phyloP scores from a whole-genome alignment of 75 land plant genomes.

The Pinus albicaulis region DNA sequence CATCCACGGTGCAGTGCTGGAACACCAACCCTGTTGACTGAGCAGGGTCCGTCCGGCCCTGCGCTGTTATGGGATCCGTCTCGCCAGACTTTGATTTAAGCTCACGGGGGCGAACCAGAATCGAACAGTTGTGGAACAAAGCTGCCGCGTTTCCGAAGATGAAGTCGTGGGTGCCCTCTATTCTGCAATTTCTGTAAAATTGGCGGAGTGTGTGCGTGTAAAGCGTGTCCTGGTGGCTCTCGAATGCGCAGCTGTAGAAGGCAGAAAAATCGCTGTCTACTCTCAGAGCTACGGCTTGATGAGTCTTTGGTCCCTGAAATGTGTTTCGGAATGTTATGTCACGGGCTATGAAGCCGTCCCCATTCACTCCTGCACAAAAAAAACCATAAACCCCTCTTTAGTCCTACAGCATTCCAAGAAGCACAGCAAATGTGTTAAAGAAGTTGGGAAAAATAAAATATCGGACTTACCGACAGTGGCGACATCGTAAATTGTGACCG shows the following conservation, averaged over 20 bases:
- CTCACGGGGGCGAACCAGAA: conserved; percentile 25
- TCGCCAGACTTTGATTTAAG: conserved; percentile 14
- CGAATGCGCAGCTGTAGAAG: conserved; percentile 25
- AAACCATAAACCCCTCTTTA: too few relatives aligned
- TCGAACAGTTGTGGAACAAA: conserved; percentile 22
- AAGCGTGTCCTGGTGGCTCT: conserved; percentile 47
- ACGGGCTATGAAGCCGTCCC: conserved; percentile 19
- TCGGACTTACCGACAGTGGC: conserved; percentile 50
- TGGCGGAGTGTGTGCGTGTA: conserved; percentile 24
- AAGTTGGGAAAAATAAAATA: neutral
- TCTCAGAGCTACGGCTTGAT: conserved; percentile 33
- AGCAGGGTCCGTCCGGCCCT: conserved; percentile 50
- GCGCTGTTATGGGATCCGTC: conserved; percentile 44
- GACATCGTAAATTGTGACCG: conserved; percentile 45
- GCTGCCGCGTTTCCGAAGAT: conserved; percentile 54
- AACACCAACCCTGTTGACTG: conserved; percentile 44
- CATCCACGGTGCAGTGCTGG: conserved; percentile 31
- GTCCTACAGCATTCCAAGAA: neutral
- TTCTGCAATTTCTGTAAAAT: conserved; percentile 24
- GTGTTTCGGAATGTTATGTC: conserved; percentile 26
- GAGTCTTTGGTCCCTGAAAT: conserved; percentile 22
- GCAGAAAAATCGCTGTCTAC: conserved; percentile 27
- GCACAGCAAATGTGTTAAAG: neutral
- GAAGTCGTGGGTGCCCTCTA: conserved; percentile 76
- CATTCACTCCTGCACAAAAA: conserved; percentile 12